Conservation (phyloP, 1,139 yeast species). For the Arxiozyma bovina region DNA sequence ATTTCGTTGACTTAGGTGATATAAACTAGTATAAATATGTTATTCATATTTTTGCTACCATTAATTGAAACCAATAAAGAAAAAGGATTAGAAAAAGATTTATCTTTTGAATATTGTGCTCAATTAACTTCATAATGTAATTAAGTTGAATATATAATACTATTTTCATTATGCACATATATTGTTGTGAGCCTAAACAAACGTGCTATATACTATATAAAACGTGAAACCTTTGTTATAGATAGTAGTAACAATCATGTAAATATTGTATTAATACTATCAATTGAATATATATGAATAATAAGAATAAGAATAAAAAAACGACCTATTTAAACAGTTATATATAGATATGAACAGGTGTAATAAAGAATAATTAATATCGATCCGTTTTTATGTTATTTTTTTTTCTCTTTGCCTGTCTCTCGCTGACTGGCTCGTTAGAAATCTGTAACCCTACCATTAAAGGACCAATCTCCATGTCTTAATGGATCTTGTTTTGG, state of each 20-base stretch:
- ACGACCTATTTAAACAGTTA: no score
- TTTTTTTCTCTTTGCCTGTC: not conserved
- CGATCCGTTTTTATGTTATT: not conserved
- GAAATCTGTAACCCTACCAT: slow-evolving; percentile 94
- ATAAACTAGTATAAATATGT: not conserved
- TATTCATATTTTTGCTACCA: not conserved
- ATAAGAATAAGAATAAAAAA: no score
- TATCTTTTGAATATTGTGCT: no score
- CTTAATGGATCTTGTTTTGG: slow-evolving; percentile 97
- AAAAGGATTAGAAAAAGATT: no score
- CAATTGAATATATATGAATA: not conserved
- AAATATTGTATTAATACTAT: not conserved
- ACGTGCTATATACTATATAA: not conserved
- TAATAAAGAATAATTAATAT: no score
- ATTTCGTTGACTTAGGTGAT: not conserved
- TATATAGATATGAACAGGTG: not conserved
- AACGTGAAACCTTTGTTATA: no score
- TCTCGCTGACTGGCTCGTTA: slow-evolving; percentile 27
- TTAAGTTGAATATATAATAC: no score
- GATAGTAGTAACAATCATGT: slow-evolving; percentile 1
- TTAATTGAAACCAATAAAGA: not conserved
- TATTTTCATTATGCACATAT: not conserved
- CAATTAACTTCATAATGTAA: no score
- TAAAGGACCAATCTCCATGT: slow-evolving; percentile 90
- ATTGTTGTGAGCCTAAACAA: not conserved